Evolutionary conservation across 2,329 filamentous ascomycete genomes (phyloP), one percentile per base, ranked within the genome.

Genomic region (Immersiporthe knoxdaviesiana): DNA sequence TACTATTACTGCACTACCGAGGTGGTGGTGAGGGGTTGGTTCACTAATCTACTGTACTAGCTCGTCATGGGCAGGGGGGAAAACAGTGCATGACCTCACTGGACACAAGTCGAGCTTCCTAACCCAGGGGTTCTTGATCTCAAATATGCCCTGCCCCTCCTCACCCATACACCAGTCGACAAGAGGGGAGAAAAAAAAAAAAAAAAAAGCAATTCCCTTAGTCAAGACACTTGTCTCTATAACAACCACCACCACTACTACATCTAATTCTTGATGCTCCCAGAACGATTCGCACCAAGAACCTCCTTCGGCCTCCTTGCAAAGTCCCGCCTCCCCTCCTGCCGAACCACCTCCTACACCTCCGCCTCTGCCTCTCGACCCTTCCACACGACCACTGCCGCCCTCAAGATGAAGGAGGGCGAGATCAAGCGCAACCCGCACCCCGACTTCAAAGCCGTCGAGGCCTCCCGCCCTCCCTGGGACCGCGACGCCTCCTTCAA

Each of bases 381-480:
- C 27, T 18, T 56, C 54, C 16, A 63, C 56, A 21, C 61, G 61
- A 74, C 68, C 8, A 76, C 77, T 75, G 75, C 75, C n/a, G 75
- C 74, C n/a, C 70, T 72, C 61, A 73, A 73, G 1, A 75, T 75
- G 62, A 70, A 74, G 63, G 76, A 77, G 64, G 73, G 73, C 44
- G 74, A 74, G 83, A 87, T 71, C 73, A 82, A 89, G 77, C 87
- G 88, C 77, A 92, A 91, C 78, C 88, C 88, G 1, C 91, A 93
- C 79, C 87, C 87, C 2, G 90, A 95, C 81, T 95, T 95, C 83
- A 91, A 92, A 76, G 79, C 81, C 27, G 88, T 92, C 67, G 90
- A 95, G 81, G 84, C 84, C 54, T 85, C 85, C 12, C 88, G 92
- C 5, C 87, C 89, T 0, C 81, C 85, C 68, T 94, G 87, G 81